Evolutionary conservation across 768 basidiomycete genomes (phyloP), one percentile per base, ranked within the genome.

Genomic region (Lactifluus hygrophoroides): DNA sequence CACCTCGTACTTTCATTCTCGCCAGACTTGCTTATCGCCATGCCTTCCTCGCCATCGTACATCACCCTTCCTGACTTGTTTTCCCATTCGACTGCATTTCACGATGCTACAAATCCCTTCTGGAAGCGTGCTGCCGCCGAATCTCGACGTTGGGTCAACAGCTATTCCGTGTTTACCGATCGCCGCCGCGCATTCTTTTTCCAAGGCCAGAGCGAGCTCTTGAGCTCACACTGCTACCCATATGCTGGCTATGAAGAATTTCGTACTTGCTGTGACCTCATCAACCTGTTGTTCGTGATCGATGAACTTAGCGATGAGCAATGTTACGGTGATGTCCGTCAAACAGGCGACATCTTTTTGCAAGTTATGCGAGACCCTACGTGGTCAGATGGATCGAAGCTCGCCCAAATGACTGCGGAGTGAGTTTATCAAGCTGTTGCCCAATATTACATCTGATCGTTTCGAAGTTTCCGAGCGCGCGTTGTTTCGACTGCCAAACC

Each of bases 291-390:
- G 28, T 86, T 83, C 70, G 80, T 82, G 57, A 74, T 85, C 49
- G 85, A 86, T 68, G 84, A 86, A 69, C 75, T 84, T 53, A 84
- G 81, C 67, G 83, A 85, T 62, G 83, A 84, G 57, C 84, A 85
- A 67, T 76, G 72, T 65, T 80, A 78, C 27, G 69, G 70, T 54
- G 84, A 80, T 48, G 84, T 82, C 40, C 73, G 73, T 43, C 71
- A 71, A 25, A 84, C 80, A 28, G 80, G 81, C 17, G 72, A 77
- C 47, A 72, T 77, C 23, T 80, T 80, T 61, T 69, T 81, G 49
- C 75, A 79, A 56, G 78, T 78, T 11, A 75, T 86, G 75, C 73
- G 69, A 60, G 72, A 83, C 60, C 68, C 77, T 13, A 66, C 73
- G 25, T 82, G 76, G 77, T 73, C 80, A 49, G 80, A 85, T 64